Percentiles rank a stretch among this genome's conserved stretches.
Conservation (phyloP, 1,284 basidiomycete genomes). For the Ceratobasidium sp. region DNA sequence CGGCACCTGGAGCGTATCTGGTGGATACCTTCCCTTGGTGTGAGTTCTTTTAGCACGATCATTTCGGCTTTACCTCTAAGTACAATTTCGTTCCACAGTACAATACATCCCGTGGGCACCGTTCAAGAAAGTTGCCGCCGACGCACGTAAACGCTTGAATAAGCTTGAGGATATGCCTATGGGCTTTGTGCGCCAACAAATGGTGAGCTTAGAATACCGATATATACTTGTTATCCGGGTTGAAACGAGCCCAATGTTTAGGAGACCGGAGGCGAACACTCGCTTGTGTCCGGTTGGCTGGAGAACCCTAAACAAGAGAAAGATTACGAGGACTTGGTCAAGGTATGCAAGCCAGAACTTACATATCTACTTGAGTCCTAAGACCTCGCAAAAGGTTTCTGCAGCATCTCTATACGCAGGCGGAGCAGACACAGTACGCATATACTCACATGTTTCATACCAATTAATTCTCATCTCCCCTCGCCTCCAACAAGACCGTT, state of each 20-base stretch:
- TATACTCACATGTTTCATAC: background rate
- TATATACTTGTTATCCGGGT: too few relatives aligned
- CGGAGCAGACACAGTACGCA: constrained; percentile 30
- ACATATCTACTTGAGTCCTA: background rate
- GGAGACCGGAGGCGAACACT: constrained; percentile 1
- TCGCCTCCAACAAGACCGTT: constrained; percentile 14
- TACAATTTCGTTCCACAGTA: background rate
- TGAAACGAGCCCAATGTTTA: background rate
- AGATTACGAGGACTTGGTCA: constrained; percentile 10
- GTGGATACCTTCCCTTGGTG: constrained; percentile 29
- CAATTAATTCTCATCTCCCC: background rate
- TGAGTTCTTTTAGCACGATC: background rate
- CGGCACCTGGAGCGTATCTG: constrained; percentile 24
- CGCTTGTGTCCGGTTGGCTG: constrained; percentile 27
- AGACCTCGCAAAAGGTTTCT: background rate
- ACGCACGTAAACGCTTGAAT: background rate
- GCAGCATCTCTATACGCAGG: constrained; percentile 33
- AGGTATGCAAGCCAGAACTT: background rate
- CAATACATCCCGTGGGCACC: constrained; percentile 34
- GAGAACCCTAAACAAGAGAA: background rate
- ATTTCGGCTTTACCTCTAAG: background rate
- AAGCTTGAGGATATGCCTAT: constrained; percentile 12
- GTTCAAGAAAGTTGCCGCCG: background rate
- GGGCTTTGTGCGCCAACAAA: background rate
- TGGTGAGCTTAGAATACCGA: background rate